Evolutionary conservation across 495 filamentous ascomycete species (phyloP).

Genomic region (Chaetomium cochliodes): DNA sequence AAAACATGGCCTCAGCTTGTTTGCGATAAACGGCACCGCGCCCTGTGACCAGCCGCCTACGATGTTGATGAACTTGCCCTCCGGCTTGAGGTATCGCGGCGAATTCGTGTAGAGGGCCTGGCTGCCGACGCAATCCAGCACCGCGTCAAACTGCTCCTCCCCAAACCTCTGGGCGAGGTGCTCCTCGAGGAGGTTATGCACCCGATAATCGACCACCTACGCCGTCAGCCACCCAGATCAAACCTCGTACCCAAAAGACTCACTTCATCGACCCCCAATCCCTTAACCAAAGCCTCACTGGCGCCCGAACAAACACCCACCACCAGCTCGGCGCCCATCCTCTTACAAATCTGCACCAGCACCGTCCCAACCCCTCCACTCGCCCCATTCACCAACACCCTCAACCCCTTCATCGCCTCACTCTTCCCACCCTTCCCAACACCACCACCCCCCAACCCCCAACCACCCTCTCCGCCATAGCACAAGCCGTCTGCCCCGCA

Average conservation of each 20-base stretch:
- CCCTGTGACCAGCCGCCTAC: constrained; percentile 36
- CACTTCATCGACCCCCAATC: constrained; percentile 42
- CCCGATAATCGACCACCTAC: constrained; percentile 42
- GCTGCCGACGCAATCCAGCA: constrained; percentile 43
- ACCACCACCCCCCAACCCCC: background rate
- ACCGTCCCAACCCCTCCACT: constrained; percentile 47
- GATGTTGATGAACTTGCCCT: constrained; percentile 42
- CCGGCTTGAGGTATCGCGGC: constrained; percentile 39
- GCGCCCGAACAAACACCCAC: constrained; percentile 37
- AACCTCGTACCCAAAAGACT: constrained; percentile 6
- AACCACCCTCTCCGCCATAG: constrained; percentile 21
- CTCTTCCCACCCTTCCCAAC: constrained; percentile 9
- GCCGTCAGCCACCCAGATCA: background rate
- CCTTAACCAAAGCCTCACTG: constrained; percentile 36
- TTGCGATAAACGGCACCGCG: constrained; percentile 33
- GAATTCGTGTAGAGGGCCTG: constrained; percentile 36
- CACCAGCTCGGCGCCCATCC: constrained; percentile 37
- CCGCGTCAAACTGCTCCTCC: constrained; percentile 37
- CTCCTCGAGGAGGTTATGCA: constrained; percentile 29
- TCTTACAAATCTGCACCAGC: constrained; percentile 40
- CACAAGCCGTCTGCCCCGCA: constrained; percentile 37
- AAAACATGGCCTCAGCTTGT: constrained; percentile 36
- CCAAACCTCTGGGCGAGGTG: constrained; percentile 32
- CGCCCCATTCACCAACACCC: constrained; percentile 45
- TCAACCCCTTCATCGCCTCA: constrained; percentile 23